Evolutionary conservation across 805 yeast species (phyloP), one percentile per base, ranked within the genome.

Genomic region (Huiozyma sinensis): DNA sequence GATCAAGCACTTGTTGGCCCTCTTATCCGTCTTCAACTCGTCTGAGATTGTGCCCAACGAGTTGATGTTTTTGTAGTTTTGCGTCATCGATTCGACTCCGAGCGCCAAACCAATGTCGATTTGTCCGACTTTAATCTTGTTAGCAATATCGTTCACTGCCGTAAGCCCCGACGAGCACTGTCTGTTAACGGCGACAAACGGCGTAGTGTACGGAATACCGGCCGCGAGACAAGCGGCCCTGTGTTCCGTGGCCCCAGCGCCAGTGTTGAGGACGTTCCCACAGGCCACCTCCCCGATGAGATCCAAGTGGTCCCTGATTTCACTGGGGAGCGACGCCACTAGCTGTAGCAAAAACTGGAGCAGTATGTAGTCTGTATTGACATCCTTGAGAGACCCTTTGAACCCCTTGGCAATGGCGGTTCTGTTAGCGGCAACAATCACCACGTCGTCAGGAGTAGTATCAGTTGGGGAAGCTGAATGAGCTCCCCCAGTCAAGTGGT

Each of bases 61-160:
- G 52, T 75, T 75, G 12, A 53, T 42, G 27, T 92, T 83, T n/a
- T 92, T 92, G 63, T 84, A 88, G 68, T 81, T 81, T 50, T 73
- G 69, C n/a, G 95, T 75, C 97, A 90, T 90, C 53, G 95, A 81
- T 69, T 89, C 97, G 41, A 81, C 95, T 58, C 97, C 97, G 39
- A 81, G 81, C 24, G 92, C 97, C 44, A 90, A 69, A 45, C 97
- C 97, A 56, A 90, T 73, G 52, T 79, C 85, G 56, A 90, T 88
- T 72, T 89, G 95, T 36, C 97, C 97, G 47, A 76, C 68, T 54
- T 71, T 70, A 60, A 90, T 89, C 68, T 85, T 86, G 69, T 83
- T 85, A 52, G 96, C 95, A 54, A 90, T 76, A 60, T 85, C 92
- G 57, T 84, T 81, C 33, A 89, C 77, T 10, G 95, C 94, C 75